Base-by-base conservation (phyloP, 768 basidiomycete genomes). In the Agaricus subrufescens region DNA sequence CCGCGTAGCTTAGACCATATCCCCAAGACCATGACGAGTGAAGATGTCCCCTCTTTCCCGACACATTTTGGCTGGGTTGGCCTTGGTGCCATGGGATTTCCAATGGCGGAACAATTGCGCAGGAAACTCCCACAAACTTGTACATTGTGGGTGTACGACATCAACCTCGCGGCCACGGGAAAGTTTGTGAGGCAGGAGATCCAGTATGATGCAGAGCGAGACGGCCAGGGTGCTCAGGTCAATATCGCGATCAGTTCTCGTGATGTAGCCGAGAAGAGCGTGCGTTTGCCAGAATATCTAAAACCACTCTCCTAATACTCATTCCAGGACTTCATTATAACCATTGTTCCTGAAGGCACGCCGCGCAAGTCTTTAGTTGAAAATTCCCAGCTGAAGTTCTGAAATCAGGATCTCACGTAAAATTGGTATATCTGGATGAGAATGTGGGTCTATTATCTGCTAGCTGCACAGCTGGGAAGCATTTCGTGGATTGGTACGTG, bases 21-120 rank as follows among this genome's bases (percentile, higher is more conserved):
- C 34, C 34, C 11, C 34, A 34, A 34, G 34, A 34, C 29, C 47
- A 56, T 56, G 54, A 9, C 27, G 27, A 44, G 43, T 30, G 37
- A 56, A 27, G 42, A 29, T 45, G 30, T 53, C 49, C 50, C 50
- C 26, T 68, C 68, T 52, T 37, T 56, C 29, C 55, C 55, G 12
- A 45, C 43, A 9, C 29, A 46, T 23, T 56, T 50, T 19, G 75
- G 74, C 57, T 76, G 72, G 73, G 66, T 77, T 50, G 74, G 75
- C 15, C 63, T 75, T 4, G 75, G 75, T 10, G 74, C 74, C 1
- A 76, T 77, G 75, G 74, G 74, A 3, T 74, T 71, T 60, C 76
- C 75, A 0, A 76, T 77, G 76, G 74, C 73, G 5, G 58, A 61
- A 27, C 71, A 71, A 43, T 58, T 77, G 8, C 66, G 69, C 11